Evolutionary conservation across 148 eudicot genomes (phyloP).

Genomic region (Bassia scoparia): DNA sequence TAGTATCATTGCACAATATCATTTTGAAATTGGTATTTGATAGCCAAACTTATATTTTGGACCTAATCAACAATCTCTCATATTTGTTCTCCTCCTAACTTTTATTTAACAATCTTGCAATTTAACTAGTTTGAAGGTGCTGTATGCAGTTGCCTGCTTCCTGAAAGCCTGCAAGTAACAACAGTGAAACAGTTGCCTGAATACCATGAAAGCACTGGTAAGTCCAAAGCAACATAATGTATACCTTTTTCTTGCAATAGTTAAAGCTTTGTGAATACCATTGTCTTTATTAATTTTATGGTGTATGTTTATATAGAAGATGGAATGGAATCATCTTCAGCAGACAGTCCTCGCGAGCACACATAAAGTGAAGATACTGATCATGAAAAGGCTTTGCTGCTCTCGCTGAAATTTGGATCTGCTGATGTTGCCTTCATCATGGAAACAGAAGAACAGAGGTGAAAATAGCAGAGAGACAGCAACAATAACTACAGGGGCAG

Average conservation of each 20-base stretch:
- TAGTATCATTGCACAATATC: no score
- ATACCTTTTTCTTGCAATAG: not conserved
- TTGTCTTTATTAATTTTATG: not conserved
- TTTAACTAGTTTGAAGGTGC: slow-evolving; percentile 45
- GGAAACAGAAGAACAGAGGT: slow-evolving; percentile 44
- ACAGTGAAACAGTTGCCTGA: slow-evolving; percentile 70
- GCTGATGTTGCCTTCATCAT: slow-evolving; percentile 57
- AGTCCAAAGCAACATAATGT: not conserved
- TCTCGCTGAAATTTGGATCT: slow-evolving; percentile 32
- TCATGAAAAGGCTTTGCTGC: slow-evolving; percentile 43
- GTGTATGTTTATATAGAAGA: slow-evolving; percentile 34
- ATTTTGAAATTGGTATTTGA: not conserved
- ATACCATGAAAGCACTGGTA: slow-evolving; percentile 56
- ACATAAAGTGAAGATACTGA: slow-evolving; percentile 50
- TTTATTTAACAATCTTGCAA: not conserved
- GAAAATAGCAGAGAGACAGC: no score
- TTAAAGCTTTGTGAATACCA: not conserved
- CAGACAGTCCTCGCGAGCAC: slow-evolving; percentile 34
- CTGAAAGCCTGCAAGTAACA: slow-evolving; percentile 81
- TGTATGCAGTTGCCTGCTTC: slow-evolving; percentile 79
- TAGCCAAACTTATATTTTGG: no score
- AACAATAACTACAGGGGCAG: no score
- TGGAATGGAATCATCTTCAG: slow-evolving; percentile 43
- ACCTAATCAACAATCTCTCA: no score
- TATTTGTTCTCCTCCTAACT: not conserved